Percentiles rank a stretch among this genome's conserved stretches.
Conservation (phyloP, 768 basidiomycete species). For the Mycena albidolilacea region DNA sequence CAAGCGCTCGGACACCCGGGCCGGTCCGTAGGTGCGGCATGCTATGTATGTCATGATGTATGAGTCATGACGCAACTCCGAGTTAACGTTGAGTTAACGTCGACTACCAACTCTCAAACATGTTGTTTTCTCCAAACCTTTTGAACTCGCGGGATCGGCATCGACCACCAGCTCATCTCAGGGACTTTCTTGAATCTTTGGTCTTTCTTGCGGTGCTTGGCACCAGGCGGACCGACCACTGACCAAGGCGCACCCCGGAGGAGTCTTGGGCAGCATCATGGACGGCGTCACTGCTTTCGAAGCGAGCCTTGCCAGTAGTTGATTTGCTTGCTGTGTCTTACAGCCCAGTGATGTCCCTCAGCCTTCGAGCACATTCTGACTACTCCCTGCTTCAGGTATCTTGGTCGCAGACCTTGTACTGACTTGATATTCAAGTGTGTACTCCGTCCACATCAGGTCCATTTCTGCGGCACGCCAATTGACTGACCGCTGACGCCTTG, state of each 20-base stretch:
- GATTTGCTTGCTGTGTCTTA: neutral
- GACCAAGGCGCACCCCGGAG: neutral
- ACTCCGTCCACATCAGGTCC: constrained; percentile 74
- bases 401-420: constrained; percentile 9
- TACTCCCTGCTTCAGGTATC: constrained; percentile 69
- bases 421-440: constrained; percentile 58
- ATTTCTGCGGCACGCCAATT: constrained; percentile 10
- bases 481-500: constrained; percentile 13
- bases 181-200: no score
- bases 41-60: no score
- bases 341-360: constrained; percentile 41
- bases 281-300: constrained; percentile 66
- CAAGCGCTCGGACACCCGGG: no score
- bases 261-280: constrained; percentile 65
- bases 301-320: constrained; percentile 64
- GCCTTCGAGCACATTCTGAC: constrained; percentile 74
- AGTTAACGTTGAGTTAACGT: no score
- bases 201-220: no score
- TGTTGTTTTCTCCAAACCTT: no score
- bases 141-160: no score
- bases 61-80: no score
- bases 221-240: no score
- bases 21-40: no score
- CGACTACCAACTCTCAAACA: no score
- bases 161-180: no score